Base-by-base conservation (phyloP, 2,329 filamentous ascomycete genomes). In the Aspergillus pseudotamarii region DNA sequence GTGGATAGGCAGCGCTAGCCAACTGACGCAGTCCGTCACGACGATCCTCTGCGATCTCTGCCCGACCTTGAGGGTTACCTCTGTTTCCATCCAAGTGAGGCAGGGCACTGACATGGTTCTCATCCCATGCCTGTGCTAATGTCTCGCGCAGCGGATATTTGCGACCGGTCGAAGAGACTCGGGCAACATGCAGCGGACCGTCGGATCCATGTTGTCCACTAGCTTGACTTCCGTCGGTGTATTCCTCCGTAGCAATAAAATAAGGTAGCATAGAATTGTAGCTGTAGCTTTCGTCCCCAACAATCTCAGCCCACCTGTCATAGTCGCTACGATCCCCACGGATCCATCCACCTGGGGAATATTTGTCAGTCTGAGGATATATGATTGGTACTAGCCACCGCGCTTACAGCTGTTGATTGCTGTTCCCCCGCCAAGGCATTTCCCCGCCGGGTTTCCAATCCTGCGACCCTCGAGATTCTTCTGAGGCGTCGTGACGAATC, bases 401-500 rank as follows among this genome's bases (percentile, higher is more conserved):
- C 26, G 6, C 32, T 34, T 55, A 67, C 72, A 74, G 64, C 73
- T 68, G 45, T 76, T 78, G 36, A 74, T 74, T 10, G 72, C 66
- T 1, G 69, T 73, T 4, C 68, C 68, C 0, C 75, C 74, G 4
- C 65, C 68, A 8, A 76, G 69, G 14, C 66, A 69, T 38, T 72
- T 74, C 1, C 75, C 72, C 1, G 66, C 74, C 48, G 69, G 70
- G n/a, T 76, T 75, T 36, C 71, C 73, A 30, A 68, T 60, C 12
- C 62, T 64, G 6, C 67, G 64, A 16, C 68, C 65, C 60, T 73
- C 61, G 1, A 76, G 62, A 59, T 76, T 66, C 6, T 60, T 58
- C 55, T 78, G 75, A 5, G 73, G 73, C 2, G 67, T 66, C 3
- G 74, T 75, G 2, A 69, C 38, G 60, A 73, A 74, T 26, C 71